Evolutionary conservation across 257 asterid species (phyloP).

Genomic region (Nicotiana tomentosiformis): DNA sequence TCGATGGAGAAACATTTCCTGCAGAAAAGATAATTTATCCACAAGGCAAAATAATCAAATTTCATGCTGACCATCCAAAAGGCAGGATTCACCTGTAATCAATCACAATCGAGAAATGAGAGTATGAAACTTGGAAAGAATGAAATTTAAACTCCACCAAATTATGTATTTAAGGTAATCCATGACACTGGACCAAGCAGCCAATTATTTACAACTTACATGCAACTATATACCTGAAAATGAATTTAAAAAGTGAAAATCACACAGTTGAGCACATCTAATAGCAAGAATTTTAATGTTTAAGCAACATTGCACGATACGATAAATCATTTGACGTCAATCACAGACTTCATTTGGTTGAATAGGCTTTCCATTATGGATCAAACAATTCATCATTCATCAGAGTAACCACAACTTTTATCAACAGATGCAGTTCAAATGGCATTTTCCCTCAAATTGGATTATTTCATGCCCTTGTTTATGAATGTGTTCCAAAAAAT

Average conservation of each 20-base stretch:
- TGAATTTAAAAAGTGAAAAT: neutral
- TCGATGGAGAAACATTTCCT: slow-evolving; percentile 44
- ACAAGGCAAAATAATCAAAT: neutral
- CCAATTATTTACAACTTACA: neutral
- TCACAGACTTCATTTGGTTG: neutral
- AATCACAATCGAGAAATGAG: neutral
- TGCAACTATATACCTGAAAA: neutral
- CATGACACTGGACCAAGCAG: neutral
- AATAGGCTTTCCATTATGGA: neutral
- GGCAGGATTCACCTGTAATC: neutral
- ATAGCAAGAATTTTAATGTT: neutral
- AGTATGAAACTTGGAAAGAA: neutral
- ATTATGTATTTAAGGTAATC: neutral
- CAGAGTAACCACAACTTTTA: neutral
- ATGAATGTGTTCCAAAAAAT: neutral
- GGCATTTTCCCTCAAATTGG: neutral
- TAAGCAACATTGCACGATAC: neutral
- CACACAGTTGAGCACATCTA: neutral
- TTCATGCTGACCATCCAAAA: neutral
- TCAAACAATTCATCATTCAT: neutral
- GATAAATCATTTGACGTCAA: neutral
- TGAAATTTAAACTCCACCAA: neutral
- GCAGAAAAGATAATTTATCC: slow-evolving; percentile 20
- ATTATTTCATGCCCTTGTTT: neutral
- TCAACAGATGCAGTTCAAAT: neutral